Percentiles rank a stretch among this genome's conserved stretches.
Conservation (phyloP, 495 filamentous ascomycete species). For the Podospora sp. region DNA sequence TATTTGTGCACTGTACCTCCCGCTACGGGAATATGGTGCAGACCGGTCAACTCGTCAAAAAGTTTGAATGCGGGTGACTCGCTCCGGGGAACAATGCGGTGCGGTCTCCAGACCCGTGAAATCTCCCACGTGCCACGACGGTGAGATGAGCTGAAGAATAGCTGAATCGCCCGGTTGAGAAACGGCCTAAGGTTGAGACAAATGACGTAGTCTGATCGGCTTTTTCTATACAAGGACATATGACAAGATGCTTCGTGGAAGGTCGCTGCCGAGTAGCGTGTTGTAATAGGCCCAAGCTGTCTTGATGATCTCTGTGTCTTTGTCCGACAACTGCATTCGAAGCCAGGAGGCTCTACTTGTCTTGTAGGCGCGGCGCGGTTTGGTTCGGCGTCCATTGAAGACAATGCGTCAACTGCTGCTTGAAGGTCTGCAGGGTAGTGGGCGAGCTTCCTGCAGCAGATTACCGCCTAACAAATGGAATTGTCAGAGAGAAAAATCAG, state of each 20-base stretch:
- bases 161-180: neutral
- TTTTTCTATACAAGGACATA: neutral
- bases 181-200: neutral
- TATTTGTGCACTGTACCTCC: too few relatives aligned
- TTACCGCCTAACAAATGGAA: neutral
- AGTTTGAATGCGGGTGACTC: neutral
- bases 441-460: neutral
- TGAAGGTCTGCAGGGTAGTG: neutral
- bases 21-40: neutral
- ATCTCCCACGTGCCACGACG: neutral
- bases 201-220: neutral
- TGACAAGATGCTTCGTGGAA: neutral
- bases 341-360: neutral
- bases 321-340: neutral
- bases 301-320: neutral
- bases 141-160: neutral
- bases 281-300: neutral
- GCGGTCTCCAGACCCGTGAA: neutral
- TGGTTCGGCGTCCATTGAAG: neutral
- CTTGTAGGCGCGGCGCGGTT: neutral
- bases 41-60: neutral
- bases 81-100: neutral
- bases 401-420: neutral
- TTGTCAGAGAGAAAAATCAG: neutral
- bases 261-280: neutral